These are phyloP conservation scores for Saposhnikovia divaricata DNA, from an alignment of 129 eudicot species.

Conservation along the genomic window DNA sequence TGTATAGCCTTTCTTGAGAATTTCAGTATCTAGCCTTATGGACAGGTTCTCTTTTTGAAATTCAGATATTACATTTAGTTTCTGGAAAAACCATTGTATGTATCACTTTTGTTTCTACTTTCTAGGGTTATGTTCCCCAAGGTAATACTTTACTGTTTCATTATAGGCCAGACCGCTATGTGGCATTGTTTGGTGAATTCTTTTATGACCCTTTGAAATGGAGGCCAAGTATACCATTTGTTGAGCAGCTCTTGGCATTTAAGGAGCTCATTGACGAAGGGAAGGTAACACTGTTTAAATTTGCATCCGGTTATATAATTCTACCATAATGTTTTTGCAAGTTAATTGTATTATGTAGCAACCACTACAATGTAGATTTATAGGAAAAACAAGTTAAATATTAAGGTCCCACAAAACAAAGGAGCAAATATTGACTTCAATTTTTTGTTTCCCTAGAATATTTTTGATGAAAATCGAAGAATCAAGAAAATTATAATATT, in stretches of 20 bases:
- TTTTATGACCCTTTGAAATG: constrained; percentile 65
- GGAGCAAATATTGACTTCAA: neutral
- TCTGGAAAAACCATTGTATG: neutral
- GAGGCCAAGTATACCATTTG: constrained; percentile 76
- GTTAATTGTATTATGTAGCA: neutral
- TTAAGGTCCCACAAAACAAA: neutral
- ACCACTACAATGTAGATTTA: neutral
- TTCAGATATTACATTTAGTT: neutral
- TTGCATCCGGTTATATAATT: neutral
- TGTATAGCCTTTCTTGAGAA: neutral
- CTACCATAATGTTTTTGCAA: neutral
- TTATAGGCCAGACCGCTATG: constrained; percentile 93
- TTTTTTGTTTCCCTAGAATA: neutral
- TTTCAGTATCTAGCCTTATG: neutral
- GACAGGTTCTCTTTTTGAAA: neutral
- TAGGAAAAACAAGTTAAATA: neutral
- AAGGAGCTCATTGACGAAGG: constrained; percentile 90
- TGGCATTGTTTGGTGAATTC: constrained; percentile 76
- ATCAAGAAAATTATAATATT: neutral
- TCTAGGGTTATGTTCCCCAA: neutral
- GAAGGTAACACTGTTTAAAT: constrained; percentile 43
- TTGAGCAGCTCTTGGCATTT: constrained; percentile 82
- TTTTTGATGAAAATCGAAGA: neutral
- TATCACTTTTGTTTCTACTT: neutral
- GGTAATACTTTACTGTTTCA: neutral